These are phyloP conservation scores for Hemileccinum rubropunctum DNA, from an alignment of 768 basidiomycete species.

Conservation along the genomic window DNA sequence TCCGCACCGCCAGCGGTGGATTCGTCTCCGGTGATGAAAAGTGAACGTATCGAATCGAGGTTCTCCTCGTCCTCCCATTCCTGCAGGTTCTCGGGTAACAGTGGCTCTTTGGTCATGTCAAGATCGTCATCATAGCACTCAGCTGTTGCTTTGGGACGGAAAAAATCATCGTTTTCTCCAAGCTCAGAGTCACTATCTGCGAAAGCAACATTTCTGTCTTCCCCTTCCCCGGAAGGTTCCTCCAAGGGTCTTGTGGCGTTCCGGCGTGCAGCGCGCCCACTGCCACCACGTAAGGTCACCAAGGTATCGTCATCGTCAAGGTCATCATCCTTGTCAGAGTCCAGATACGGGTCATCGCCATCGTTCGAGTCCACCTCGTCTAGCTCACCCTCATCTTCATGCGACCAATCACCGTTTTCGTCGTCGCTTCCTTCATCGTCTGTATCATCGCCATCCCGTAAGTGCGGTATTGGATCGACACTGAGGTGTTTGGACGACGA, in stretches of 20 bases:
- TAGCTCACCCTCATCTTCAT: not conserved
- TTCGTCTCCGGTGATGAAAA: constrained; percentile 84
- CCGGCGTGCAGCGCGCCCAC: constrained; percentile 52
- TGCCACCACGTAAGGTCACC: constrained; percentile 24
- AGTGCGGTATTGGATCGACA: constrained; percentile 32
- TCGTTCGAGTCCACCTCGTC: constrained; percentile 4
- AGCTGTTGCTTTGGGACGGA: constrained; percentile 49
- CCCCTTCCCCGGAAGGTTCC: constrained; percentile 35
- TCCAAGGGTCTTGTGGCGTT: constrained; percentile 36
- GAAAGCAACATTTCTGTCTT: constrained; percentile 52
- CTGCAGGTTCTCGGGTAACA: constrained; percentile 50
- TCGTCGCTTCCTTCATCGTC: constrained; percentile 30
- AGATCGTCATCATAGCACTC: constrained; percentile 45
- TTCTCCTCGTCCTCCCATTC: constrained; percentile 85
- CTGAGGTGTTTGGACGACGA: constrained; percentile 73
- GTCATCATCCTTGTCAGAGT: not conserved
- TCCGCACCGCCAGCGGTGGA: constrained; percentile 33
- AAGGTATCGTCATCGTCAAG: constrained; percentile 4
- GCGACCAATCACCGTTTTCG: constrained; percentile 18
- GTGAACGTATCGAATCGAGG: constrained; percentile 78
- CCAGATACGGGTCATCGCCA: not conserved
- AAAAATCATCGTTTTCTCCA: constrained; percentile 66
- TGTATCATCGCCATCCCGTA: constrained; percentile 35
- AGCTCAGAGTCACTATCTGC: constrained; percentile 79
- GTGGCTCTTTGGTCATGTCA: constrained; percentile 67